Evolutionary conservation across 1,284 basidiomycete genomes (phyloP), one percentile per base, ranked within the genome.

Genomic region (Ganoderma resinaceum): DNA sequence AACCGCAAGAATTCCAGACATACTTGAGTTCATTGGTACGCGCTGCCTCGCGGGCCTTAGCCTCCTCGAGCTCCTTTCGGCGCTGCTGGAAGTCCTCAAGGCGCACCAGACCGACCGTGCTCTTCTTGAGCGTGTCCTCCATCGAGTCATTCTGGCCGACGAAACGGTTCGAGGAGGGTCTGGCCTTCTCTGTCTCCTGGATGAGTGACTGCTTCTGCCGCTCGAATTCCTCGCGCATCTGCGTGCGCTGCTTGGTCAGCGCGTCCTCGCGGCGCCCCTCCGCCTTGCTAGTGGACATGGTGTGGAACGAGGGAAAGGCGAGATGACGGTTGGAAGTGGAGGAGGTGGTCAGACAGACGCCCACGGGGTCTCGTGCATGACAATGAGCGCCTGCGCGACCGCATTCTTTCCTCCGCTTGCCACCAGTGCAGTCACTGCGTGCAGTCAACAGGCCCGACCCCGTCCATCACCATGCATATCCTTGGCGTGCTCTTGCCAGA

Each of bases 91-190:
- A 99, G 61, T 99, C 98, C 76, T 97, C 94, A 9, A 99, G 86
- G 69, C 88, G 90, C 2, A 99, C 97, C 18, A 99, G 87, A 74
- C 98, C 98, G 66, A 99, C 90, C 0, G 98, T 99, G 61, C 88
- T 93, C 76, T 96, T 89, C 84, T 98, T 99, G 63, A 99, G 86
- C 14, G 89, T 88, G 68, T 99, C 98, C 79, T 99, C 97, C 85
- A 99, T 91, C 5, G 93, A 95, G 78, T 99, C 97, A 80, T 95
- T 91, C 80, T 98, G 95, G 5, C 94, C 93, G 26, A 97, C 92
- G 80, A 99, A 99, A 66, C 96, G 94, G 77, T 94, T 92, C 0
- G 88, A 82, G 0, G 94, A 94, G 7, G 93, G 90, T 66, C 93
- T 89, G 69, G 93, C 87, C 80, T 95, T 94, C 82, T 95, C 93